phyloP scores from a whole-genome alignment of 306 rosid species.

The Trichosanthes cucumerina region DNA sequence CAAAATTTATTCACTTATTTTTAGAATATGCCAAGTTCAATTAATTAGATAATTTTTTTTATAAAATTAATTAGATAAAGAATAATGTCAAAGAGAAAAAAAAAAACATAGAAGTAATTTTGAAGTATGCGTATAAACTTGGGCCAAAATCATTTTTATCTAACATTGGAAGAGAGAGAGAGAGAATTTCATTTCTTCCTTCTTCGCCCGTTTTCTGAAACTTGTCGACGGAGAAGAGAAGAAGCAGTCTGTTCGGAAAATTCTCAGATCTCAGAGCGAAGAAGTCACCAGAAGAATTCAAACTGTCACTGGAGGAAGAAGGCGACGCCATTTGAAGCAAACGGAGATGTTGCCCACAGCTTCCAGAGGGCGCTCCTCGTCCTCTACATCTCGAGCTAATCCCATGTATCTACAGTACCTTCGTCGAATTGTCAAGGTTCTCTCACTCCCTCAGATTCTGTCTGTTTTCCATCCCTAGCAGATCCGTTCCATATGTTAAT shows the following conservation, averaged over 20 bases:
- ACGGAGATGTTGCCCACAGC: slow-evolving; percentile 74
- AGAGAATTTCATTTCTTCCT: background rate
- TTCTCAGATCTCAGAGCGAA: slow-evolving; percentile 32
- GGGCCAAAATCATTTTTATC: background rate
- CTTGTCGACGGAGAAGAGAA: slow-evolving; percentile 12
- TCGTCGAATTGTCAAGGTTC: slow-evolving; percentile 90
- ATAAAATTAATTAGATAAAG: too few species aligned
- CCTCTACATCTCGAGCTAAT: slow-evolving; percentile 77
- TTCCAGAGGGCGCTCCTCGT: slow-evolving; percentile 70
- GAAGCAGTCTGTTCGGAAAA: background rate
- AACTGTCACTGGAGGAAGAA: slow-evolving; percentile 3
- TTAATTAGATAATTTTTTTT: too few species aligned
- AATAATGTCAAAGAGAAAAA: background rate
- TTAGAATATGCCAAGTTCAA: background rate
- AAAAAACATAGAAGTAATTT: too few species aligned
- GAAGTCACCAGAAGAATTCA: background rate
- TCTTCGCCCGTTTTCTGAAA: background rate
- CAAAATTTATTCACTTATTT: too few species aligned
- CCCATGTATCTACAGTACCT: slow-evolving; percentile 77
- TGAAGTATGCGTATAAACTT: background rate
- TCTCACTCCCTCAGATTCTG: slow-evolving; percentile 3
- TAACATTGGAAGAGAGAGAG: slow-evolving; percentile 1
- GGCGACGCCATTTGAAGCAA: background rate
- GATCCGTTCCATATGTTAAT: slow-evolving; percentile 36
- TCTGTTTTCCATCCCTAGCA: background rate